Base-by-base conservation (phyloP, 768 basidiomycete species). In the Hortiboletus flavorubellus region DNA sequence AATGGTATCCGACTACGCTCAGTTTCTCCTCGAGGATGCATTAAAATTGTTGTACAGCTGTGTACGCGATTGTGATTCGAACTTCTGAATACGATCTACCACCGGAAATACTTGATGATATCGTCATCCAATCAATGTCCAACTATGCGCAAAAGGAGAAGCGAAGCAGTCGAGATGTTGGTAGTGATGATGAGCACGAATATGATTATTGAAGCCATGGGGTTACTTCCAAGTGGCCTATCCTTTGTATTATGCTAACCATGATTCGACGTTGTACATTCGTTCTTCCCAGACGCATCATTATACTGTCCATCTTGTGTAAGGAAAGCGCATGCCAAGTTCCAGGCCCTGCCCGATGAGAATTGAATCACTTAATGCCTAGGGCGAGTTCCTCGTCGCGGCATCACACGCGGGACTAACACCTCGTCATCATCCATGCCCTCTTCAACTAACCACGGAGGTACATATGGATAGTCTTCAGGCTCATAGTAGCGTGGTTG, bases 21-120 rank as follows among this genome's bases (percentile, higher is more conserved):
- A n/a, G 51, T 30, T 38, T 46, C n/a, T 34, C 23, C 30, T 23
- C 46, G 6, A 18, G 14, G 39, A 44, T 45, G 38, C 16, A 23
- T 54, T 64, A 37, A 62, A 51, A 46, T 49, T 12, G 40, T 49
- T 23, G 10, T 44, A 8, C 57, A 91, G 90, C 86, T 44, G 83
- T 81, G 43, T 92, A 91, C 64, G 82, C 89, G 5, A 80, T 91
- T 47, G 77, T 80, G 38, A 78, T 92, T 48, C 80, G 90, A 49
- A 80, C 79, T 46, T 89, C 85, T 16, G 89, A 91, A 62, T 89
- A 84, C 59, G 85, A 88, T 60, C 65, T 89, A 8, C 79, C 86
- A 4, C 79, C 79, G 8, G 82, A 88, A 45, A 78, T 84, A 69
- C 71, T 90, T 35, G 86, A 88, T 55, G 86, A 87, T 63, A 80